Conservation (phyloP, 1,284 basidiomycete species). For the Ustilago trichophora region DNA sequence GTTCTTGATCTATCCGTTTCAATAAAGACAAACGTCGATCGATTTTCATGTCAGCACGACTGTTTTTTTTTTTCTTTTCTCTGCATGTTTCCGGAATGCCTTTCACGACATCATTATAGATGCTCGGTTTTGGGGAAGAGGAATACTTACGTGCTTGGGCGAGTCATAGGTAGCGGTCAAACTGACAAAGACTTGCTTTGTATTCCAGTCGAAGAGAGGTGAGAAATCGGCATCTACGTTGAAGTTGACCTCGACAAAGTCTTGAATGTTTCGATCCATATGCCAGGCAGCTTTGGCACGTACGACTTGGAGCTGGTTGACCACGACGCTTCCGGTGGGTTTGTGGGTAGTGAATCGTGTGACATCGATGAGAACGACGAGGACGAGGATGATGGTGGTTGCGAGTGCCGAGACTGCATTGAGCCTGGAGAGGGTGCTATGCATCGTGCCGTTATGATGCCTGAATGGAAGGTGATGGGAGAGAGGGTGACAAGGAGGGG, state of each 20-base stretch:
- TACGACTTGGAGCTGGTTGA: slow-evolving; percentile 72
- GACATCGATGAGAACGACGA: slow-evolving; percentile 67
- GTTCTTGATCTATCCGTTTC: slow-evolving; percentile 81
- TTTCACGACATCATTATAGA: no score
- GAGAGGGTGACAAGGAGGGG: background rate
- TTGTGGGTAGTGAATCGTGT: slow-evolving; percentile 35
- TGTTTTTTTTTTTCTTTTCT: no score
- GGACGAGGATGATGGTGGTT: slow-evolving; percentile 72
- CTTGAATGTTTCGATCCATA: slow-evolving; percentile 54
- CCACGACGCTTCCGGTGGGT: slow-evolving; percentile 72
- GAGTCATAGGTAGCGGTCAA: slow-evolving; percentile 48
- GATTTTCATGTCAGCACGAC: no score
- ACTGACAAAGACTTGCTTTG: slow-evolving; percentile 83
- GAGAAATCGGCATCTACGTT: slow-evolving; percentile 73
- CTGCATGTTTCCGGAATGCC: no score
- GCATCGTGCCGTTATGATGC: slow-evolving; percentile 18
- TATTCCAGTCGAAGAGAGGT: slow-evolving; percentile 90
- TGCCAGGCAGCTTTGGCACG: slow-evolving; percentile 45
- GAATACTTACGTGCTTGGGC: slow-evolving; percentile 47
- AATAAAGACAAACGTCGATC: no score
- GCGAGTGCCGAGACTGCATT: slow-evolving; percentile 76
- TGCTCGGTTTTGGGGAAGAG: no score
- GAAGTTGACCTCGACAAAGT: slow-evolving; percentile 50
- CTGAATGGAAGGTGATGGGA: no score
- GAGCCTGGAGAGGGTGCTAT: slow-evolving; percentile 73